phyloP scores from a whole-genome alignment of 495 filamentous ascomycete species.

The Xylaria grammica region DNA sequence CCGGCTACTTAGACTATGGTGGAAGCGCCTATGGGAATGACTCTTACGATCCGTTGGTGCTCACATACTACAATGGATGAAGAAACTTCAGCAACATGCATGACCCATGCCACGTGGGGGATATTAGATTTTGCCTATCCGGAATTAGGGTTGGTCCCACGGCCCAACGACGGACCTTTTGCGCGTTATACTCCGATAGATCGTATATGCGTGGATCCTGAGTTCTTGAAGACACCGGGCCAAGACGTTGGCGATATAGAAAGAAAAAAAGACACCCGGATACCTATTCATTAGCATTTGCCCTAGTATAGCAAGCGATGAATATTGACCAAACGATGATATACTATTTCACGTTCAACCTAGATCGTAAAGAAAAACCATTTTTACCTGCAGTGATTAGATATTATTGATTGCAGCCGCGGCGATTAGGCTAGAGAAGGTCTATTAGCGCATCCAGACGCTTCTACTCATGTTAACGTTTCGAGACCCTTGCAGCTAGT shows the following conservation, averaged over 20 bases:
- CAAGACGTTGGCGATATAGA: not conserved
- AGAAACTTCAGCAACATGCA: not conserved
- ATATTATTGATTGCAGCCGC: no score
- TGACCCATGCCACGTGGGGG: not conserved
- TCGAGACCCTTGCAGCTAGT: no score
- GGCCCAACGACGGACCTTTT: not conserved
- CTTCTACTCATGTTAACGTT: no score
- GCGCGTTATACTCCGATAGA: not conserved
- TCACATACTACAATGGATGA: constrained; percentile 28
- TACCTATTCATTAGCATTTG: not conserved
- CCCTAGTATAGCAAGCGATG: not conserved
- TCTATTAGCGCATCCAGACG: no score
- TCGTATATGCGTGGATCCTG: not conserved
- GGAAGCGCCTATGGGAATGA: constrained; percentile 55
- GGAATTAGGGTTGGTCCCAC: not conserved
- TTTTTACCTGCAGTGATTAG: no score
- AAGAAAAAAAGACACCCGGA: not conserved
- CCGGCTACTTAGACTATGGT: constrained; percentile 54
- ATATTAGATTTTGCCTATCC: not conserved
- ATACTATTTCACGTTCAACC: not conserved
- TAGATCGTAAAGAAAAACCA: no score
- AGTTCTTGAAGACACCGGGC: not conserved
- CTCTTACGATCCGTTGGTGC: constrained; percentile 42
- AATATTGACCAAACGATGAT: not conserved
- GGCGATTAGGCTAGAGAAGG: no score